Evolutionary conservation across 2,329 filamentous ascomycete species (phyloP), one percentile per base, ranked within the genome.

Genomic region (Phyllosticta citrichinensis): DNA sequence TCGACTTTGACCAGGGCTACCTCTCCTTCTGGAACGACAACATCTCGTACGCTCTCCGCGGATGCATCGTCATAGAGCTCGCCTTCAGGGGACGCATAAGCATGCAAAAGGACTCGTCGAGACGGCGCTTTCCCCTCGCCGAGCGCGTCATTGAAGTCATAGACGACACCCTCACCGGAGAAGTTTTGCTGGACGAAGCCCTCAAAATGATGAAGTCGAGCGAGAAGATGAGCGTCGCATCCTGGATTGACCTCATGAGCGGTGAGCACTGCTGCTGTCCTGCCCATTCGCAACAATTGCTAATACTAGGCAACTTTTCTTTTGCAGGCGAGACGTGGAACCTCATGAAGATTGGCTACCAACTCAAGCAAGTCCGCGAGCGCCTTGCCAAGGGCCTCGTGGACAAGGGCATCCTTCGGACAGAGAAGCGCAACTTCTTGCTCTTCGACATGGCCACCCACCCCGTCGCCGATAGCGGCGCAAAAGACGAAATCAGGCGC

Each of bases 1-100:
- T 57, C 33, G 40, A 47, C 40, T 47, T 47, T 24, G 22, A 24
- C 50, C 64, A 96, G 91, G 94, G 94, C 66, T 97, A 99, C 73
- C 86, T 99, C 65, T 97, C 93, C 30, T 99, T 99, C 78, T 99
- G 94, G 94, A 99, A 99, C 78, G 94, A 99, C 78, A 99, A 99
- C 79, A 99, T 99, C 71, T 97, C 92, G 63, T 99, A 99, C 75
- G 94, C 94, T 66, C 83, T 99, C 64, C 87, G 94, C 74, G 94
- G 94, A 72, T 99, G 94, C 78, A 99, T 99, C 74, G 94, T 99
- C 67, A 90, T 97, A 76, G 94, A 99, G 77, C 81, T 99, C 69
- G 94, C 94, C 65, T 96, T 99, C 77, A 84, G 94, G 66, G 94
- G 94, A 71, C 89, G 94, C 68, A 89, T 99, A 76, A 93, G 88